Conservation (phyloP, 805 yeast species). For the Vanderwaltozyma tropicalis region DNA sequence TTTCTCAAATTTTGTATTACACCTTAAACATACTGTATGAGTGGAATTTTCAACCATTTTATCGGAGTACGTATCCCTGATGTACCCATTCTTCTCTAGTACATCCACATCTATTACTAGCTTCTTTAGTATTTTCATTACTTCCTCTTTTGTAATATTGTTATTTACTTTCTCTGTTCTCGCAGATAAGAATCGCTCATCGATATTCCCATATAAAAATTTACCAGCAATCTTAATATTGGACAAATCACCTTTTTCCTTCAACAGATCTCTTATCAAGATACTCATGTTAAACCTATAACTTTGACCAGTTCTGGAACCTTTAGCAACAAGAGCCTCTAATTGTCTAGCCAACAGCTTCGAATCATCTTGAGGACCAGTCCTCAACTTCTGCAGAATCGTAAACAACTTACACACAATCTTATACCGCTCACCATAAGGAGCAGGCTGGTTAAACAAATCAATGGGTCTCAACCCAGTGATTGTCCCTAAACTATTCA, state of each 20-base stretch:
- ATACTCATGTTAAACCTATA: conserved; percentile 26
- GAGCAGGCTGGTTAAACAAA: conserved; percentile 21
- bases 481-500: too few relatives aligned
- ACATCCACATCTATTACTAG: conserved; percentile 11
- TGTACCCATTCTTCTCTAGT: conserved; percentile 20
- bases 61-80: conserved; percentile 6
- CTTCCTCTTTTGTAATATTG: conserved; percentile 8
- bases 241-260: conserved; percentile 21
- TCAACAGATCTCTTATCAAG: conserved; percentile 22
- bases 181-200: background rate
- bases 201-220: conserved; percentile 5
- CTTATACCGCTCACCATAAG: conserved; percentile 25
- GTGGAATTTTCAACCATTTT: background rate
- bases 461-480: conserved; percentile 21
- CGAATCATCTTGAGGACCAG: conserved; percentile 6
- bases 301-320: conserved; percentile 20
- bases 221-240: conserved; percentile 17
- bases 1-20: conserved; percentile 22
- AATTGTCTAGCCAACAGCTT: conserved; percentile 18
- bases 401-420: conserved; percentile 21
- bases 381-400: conserved; percentile 12
- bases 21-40: conserved; percentile 20
- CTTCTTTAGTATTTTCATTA: conserved; percentile 11
- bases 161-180: background rate
- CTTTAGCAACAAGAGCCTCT: conserved; percentile 21